Base-by-base conservation (phyloP, 23 red algal genomes). In the Rhodosorus marinus region DNA sequence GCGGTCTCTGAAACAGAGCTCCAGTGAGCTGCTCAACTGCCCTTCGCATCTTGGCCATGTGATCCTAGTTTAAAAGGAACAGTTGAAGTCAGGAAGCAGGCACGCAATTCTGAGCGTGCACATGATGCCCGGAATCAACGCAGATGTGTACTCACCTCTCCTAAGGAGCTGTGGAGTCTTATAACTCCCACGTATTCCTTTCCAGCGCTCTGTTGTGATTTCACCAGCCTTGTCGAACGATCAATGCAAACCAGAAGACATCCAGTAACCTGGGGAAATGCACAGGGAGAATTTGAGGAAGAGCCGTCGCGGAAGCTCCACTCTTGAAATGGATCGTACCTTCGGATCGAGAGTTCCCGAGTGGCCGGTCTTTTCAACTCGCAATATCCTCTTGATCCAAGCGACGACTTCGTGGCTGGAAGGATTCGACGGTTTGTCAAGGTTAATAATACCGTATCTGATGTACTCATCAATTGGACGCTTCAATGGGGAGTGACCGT, bases 171-270 rank as follows among this genome's bases (percentile, higher is more conserved):
- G 29, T 95, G 88, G 15, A 95, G 72, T 29, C 75, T 69, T 20
- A 84, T 42, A 5, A 95, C 78, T 7, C 71, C 80, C 27, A 95
- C 76, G 35, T 95, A 95, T 48, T 95, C 88, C 65, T 95, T 95
- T 33, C 88, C 88, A 1, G 88, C 70, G 15, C 58, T 60, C 58
- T 95, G 88, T 26, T 95, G 88, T 6, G 78, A 84, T 59, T 95
- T 95, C 1, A 95, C 88, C 27, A 95, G 76, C 25, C 88, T 60
- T 2, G 88, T 95, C 20, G 88, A 63, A 8, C 88, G 75, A 31
- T 95, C 88, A 38, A 95, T 84, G 62, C 88, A 95, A 7, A 95
- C 88, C 28, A 95, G 80, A 33, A 95, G 63, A 54, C 77, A 84
- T 25, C 88, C 88, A 4, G 88, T 95, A 2, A 95, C 88, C n/a